Percentiles rank a stretch among this genome's conserved stretches.
Evolutionary conservation across 1,139 yeast genomes (phyloP).

Genomic region (Lodderomyces margitis): DNA sequence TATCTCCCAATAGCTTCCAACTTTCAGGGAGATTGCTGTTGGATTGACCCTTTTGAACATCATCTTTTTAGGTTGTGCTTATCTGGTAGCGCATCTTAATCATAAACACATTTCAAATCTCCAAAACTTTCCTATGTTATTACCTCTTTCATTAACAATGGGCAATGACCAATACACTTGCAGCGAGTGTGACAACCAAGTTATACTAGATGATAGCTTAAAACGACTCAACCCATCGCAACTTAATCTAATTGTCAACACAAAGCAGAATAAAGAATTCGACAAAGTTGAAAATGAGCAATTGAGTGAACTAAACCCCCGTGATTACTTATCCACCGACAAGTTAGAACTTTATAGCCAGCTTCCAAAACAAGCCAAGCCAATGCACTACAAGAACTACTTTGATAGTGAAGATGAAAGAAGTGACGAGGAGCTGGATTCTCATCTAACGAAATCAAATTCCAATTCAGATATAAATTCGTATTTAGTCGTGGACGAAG

Average conservation of each 20-base stretch:
- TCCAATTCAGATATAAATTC: conserved; percentile 26
- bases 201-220: conserved; percentile 31
- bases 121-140: too few species aligned
- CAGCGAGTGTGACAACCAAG: conserved; percentile 34
- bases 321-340: conserved; percentile 33
- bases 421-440: conserved; percentile 14
- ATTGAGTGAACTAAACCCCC: conserved; percentile 24
- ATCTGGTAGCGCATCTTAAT: too few species aligned
- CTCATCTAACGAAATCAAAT: conserved; percentile 2
- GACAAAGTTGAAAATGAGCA: conserved; percentile 14
- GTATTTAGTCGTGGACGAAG: conserved; percentile 30
- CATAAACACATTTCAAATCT: too few species aligned
- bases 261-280: conserved; percentile 12
- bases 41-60: too few species aligned
- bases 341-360: conserved; percentile 28
- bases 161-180: conserved; percentile 18
- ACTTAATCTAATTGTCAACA: conserved; percentile 25
- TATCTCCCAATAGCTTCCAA: too few species aligned
- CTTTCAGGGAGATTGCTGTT: too few species aligned
- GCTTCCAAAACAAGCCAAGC: conserved; percentile 17
- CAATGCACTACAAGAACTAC: conserved; percentile 20
- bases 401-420: conserved; percentile 21
- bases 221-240: conserved; percentile 32
- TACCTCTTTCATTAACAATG: conserved; percentile 1
- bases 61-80: too few species aligned